These are phyloP conservation scores for Gynochthodes officinalis DNA, from an alignment of 257 asterid species.

Conservation along the genomic window DNA sequence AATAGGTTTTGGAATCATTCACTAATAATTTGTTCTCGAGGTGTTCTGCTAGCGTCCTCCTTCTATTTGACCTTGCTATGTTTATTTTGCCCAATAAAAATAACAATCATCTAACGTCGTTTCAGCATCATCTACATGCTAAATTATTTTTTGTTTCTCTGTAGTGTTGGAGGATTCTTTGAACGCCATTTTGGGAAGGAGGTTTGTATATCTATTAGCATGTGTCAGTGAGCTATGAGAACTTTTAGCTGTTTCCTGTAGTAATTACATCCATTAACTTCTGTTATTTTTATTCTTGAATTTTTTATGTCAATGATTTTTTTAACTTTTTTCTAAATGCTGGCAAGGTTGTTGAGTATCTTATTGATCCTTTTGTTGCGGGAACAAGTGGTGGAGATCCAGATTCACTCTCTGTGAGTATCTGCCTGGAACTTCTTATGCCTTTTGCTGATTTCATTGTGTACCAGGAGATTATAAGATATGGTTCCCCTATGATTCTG, in stretches of 20 bases:
- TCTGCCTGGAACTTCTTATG: slow-evolving; percentile 17
- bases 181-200: slow-evolving; percentile 97
- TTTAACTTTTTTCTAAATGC: slow-evolving; percentile 11
- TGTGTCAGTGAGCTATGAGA: neutral
- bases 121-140: neutral
- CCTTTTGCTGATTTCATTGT: neutral
- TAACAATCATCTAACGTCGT: neutral
- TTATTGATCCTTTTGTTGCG: slow-evolving; percentile 89
- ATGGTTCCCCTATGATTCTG: neutral
- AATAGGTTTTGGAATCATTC: neutral
- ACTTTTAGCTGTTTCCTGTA: slow-evolving; percentile 6
- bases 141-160: slow-evolving; percentile 14
- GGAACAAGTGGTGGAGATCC: slow-evolving; percentile 96
- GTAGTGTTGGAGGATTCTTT: slow-evolving; percentile 88
- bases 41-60: neutral
- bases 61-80: neutral
- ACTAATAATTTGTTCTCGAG: neutral
- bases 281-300: neutral
- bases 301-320: neutral
- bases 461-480: neutral
- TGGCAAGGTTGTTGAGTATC: slow-evolving; percentile 81
- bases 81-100: neutral
- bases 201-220: slow-evolving; percentile 38
- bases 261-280: neutral
- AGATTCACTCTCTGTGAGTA: slow-evolving; percentile 84